Base-by-base conservation (phyloP, 2,329 filamentous ascomycete genomes). In the Ophiocordyceps robertsii region DNA sequence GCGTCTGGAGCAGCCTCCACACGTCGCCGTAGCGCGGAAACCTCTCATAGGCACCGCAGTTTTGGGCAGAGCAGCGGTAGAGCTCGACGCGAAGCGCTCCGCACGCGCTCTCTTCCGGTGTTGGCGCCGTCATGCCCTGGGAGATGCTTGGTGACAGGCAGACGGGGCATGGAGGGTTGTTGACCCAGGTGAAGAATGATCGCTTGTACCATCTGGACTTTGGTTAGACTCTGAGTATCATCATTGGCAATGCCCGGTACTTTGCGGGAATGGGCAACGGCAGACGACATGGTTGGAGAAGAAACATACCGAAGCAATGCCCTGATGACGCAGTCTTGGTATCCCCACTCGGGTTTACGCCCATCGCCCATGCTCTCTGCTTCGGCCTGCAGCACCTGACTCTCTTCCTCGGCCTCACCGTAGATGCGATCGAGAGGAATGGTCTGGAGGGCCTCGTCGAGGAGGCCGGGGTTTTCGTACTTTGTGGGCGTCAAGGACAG, bases 1-100 rank as follows among this genome's bases (percentile, higher is more conserved):
- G 73, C 27, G 87, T 93, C 61, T 95, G 84, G 37, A 98, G 68
- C 46, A 96, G 66, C 40, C 88, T 82, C 80, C 93, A 96, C 24
- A 95, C 90, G 58, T 98, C 90, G 46, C 86, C 90, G 61, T 95
- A 96, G 46, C 92, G 78, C 33, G 92, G 89, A 52, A 95, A 98
- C 49, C 90, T 79, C 61, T 95, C 90, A 56, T 81, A 87, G 27
- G 79, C 74, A 39, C 80, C 75, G 61, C 90, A 98, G 38, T 72
- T 70, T 2, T 74, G 67, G 46, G 80, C 79, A 1, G 85, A 89
- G 65, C 92, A 98, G 56, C 80, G 76, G 64, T 95, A 96, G 7
- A 94, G 68, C 62, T 98, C 92, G 19, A 95, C 90, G 49, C 86
- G 73, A 46, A 83, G 77, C 19, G 90, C 92, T 47, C 90, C 87